Evolutionary conservation across 345 rosid genomes (phyloP).

Genomic region (Aurinia saxatilis): DNA sequence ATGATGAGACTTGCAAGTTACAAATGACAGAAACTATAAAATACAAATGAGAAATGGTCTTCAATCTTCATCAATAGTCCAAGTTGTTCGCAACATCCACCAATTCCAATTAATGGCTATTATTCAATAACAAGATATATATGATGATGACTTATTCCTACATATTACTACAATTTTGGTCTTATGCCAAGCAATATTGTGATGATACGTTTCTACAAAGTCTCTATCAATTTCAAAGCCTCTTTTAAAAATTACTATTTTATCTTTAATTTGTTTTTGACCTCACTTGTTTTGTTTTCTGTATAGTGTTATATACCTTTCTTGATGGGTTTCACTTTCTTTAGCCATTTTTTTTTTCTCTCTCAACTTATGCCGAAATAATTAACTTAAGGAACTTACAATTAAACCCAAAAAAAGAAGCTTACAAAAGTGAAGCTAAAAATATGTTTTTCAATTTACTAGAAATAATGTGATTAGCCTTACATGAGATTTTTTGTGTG

Average conservation of each 20-base stretch:
- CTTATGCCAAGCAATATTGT: slow-evolving; percentile 6
- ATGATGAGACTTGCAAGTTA: slow-evolving; percentile 14
- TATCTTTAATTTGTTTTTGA: neutral
- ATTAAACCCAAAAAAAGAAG: no score
- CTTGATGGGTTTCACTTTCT: neutral
- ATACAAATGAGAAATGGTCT: neutral
- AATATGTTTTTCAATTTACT: no score
- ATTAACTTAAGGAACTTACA: neutral
- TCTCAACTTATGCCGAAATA: neutral
- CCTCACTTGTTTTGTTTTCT: neutral
- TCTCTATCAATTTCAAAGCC: neutral
- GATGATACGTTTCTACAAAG: slow-evolving; percentile 15
- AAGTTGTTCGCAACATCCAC: slow-evolving; percentile 14
- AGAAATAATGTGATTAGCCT: no score
- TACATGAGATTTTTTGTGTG: no score
- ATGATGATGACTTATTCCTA: slow-evolving; percentile 21
- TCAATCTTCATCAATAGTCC: slow-evolving; percentile 10
- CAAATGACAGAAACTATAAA: neutral
- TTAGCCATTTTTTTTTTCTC: no score
- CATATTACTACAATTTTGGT: neutral
- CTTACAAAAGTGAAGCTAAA: neutral
- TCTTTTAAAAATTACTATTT: neutral
- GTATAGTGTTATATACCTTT: neutral
- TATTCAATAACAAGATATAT: neutral
- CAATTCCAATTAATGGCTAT: slow-evolving; percentile 14